Evolutionary conservation across 2,329 filamentous ascomycete genomes (phyloP), one percentile per base, ranked within the genome.

Genomic region (Aspergillus caelatus): DNA sequence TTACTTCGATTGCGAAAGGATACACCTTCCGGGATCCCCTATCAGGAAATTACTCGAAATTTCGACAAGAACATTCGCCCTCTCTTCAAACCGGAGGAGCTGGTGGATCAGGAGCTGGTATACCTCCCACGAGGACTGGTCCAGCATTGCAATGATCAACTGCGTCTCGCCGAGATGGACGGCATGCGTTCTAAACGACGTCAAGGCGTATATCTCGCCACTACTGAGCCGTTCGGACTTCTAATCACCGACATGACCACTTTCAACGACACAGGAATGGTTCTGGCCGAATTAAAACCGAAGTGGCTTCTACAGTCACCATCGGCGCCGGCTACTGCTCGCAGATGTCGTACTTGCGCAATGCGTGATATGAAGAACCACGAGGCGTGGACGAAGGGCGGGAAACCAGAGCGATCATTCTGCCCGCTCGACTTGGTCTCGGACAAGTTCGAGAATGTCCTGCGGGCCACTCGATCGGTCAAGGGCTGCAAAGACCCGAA

Each of bases 301-400:
- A 95, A 95, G 78, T 95, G 92, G 92, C 85, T 95, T 30, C 80
- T 84, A 10, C 91, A 93, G 74, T 94, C 91, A 2, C 91, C 89
- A 4, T 88, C 86, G 43, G 91, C 91, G 0, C 92, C 91, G 1
- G 30, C 73, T 0, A 77, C 79, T 32, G 86, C 90, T 46, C 84
- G 81, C 57, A 83, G 90, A 57, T 95, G 92, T 78, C 87, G 92
- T 36, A 93, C 90, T 45, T 95, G 92, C 74, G 92, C 92, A 80
- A 64, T 85, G 68, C 73, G 82, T 54, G 82, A 81, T 34, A 80
- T 80, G 78, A 82, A 83, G 62, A 79, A 82, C 75, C 59, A 76
- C 68, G 65, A 81, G 56, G 63, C 69, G 52, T 69, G 75, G 62
- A 63, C 68, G 61, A 63, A 64, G 57, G 75, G 75, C 52, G 68